Evolutionary conservation across 805 yeast genomes (phyloP).

Genomic region (Nadsonia fulvescens): DNA sequence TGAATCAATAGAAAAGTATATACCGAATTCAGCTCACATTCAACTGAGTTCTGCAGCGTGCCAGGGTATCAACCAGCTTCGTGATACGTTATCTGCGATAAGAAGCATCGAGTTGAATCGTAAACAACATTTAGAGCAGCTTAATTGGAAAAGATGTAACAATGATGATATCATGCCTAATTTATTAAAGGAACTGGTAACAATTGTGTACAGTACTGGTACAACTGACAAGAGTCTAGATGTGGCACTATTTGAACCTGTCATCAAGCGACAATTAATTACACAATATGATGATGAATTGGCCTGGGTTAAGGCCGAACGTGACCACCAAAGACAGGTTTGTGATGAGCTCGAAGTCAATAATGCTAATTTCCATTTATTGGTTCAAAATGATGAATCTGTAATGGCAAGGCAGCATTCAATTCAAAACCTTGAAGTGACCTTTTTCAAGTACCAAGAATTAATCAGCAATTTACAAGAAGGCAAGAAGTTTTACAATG

Average conservation of each 20-base stretch:
- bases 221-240: neutral
- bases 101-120: too few species aligned
- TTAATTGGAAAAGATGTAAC: too few species aligned
- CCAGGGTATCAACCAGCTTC: too few species aligned
- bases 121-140: too few species aligned
- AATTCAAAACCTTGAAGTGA: slow-evolving; percentile 33
- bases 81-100: too few species aligned
- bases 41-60: too few species aligned
- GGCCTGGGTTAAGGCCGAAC: slow-evolving; percentile 25
- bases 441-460: slow-evolving; percentile 34
- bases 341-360: slow-evolving; percentile 21
- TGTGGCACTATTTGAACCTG: slow-evolving; percentile 11
- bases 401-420: slow-evolving; percentile 27
- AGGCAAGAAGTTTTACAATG: slow-evolving; percentile 55
- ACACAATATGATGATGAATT: slow-evolving; percentile 32
- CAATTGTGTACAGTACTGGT: too few species aligned
- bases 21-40: slow-evolving; percentile 12
- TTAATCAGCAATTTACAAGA: slow-evolving; percentile 42
- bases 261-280: slow-evolving; percentile 14
- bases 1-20: slow-evolving; percentile 13
- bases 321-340: slow-evolving; percentile 21
- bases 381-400: slow-evolving; percentile 14
- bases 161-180: too few species aligned
- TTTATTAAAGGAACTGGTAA: too few species aligned
- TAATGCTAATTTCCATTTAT: slow-evolving; percentile 10